These are phyloP conservation scores for Aschersonia sp. DNA, from an alignment of 2,329 filamentous ascomycete species.

Conservation along the genomic window DNA sequence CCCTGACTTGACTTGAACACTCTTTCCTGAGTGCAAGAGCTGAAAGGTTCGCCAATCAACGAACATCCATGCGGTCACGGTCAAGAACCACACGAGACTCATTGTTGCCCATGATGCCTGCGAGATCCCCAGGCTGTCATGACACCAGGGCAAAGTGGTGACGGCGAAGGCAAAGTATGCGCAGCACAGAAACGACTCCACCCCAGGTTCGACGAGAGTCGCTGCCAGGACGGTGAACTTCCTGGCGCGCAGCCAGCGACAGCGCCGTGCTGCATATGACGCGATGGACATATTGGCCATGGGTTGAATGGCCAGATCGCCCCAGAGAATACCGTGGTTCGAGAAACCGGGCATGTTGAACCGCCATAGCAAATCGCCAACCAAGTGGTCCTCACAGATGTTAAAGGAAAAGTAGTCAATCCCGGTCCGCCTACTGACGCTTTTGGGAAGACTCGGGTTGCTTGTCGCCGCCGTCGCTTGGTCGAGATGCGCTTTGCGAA, in stretches of 20 bases:
- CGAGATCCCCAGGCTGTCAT: slow-evolving; percentile 34
- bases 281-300: slow-evolving; percentile 65
- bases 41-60: slow-evolving; percentile 63
- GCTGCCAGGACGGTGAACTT: slow-evolving; percentile 89
- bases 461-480: slow-evolving; percentile 42
- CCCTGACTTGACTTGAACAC: slow-evolving; percentile 54
- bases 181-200: slow-evolving; percentile 77
- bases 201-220: slow-evolving; percentile 83
- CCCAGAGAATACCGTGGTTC: slow-evolving; percentile 74
- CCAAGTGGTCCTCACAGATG: slow-evolving; percentile 95
- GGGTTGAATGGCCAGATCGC: slow-evolving; percentile 82
- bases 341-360: slow-evolving; percentile 46
- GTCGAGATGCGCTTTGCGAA: slow-evolving; percentile 80
- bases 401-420: slow-evolving; percentile 91
- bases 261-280: slow-evolving; percentile 67
- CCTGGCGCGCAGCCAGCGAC: slow-evolving; percentile 81
- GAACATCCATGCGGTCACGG: slow-evolving; percentile 55
- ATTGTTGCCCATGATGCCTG: slow-evolving; percentile 53
- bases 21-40: slow-evolving; percentile 58
- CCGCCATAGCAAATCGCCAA: slow-evolving; percentile 83
- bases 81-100: slow-evolving; percentile 47
- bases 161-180: slow-evolving; percentile 66
- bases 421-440: slow-evolving; percentile 39
- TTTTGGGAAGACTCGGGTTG: slow-evolving; percentile 26
- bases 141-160: slow-evolving; percentile 56